A percentile compares a stretch with the other conserved stretches of the same genome.
These are phyloP conservation scores for Guyanaporus albipodus DNA, from an alignment of 768 basidiomycete genomes.

Conservation along the genomic window DNA sequence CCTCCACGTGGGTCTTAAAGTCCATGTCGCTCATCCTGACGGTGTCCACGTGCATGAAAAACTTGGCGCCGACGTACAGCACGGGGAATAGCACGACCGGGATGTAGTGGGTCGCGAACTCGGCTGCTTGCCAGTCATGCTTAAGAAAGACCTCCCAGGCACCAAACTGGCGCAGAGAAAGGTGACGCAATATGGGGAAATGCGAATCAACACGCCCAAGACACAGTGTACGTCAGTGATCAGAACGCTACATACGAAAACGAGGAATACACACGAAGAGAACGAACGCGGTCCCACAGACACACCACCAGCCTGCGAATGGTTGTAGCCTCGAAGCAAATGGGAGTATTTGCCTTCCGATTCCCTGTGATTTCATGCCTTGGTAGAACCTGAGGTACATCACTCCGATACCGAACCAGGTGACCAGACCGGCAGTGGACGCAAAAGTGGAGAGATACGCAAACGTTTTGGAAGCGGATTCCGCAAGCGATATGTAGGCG, in stretches of 20 bases:
- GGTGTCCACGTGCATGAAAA: slow-evolving; percentile 7
- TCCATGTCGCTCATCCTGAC: slow-evolving; percentile 20
- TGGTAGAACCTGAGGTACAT: slow-evolving; percentile 44
- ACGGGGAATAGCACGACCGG: slow-evolving; percentile 41
- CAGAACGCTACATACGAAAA: too few relatives aligned
- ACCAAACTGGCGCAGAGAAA: slow-evolving; percentile 25
- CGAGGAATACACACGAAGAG: background rate
- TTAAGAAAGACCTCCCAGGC: slow-evolving; percentile 37
- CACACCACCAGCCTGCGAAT: slow-evolving; percentile 37
- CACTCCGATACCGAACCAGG: slow-evolving; percentile 40
- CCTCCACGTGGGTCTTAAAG: slow-evolving; percentile 12
- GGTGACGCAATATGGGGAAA: background rate
- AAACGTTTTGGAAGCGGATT: slow-evolving; percentile 36
- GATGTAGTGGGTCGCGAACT: slow-evolving; percentile 38
- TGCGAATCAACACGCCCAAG: too few relatives aligned
- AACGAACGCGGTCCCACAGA: slow-evolving; percentile 16
- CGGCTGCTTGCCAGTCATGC: slow-evolving; percentile 32
- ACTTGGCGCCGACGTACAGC: slow-evolving; percentile 35
- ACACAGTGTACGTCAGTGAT: too few relatives aligned
- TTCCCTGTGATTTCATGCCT: slow-evolving; percentile 45
- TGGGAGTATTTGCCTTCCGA: slow-evolving; percentile 44
- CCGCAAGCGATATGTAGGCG: slow-evolving; percentile 37
- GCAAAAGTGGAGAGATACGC: slow-evolving; percentile 35
- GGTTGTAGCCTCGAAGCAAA: slow-evolving; percentile 40
- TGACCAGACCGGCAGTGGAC: slow-evolving; percentile 37